Conservation (phyloP, 768 basidiomycete species). For the Amanita exitialis region DNA sequence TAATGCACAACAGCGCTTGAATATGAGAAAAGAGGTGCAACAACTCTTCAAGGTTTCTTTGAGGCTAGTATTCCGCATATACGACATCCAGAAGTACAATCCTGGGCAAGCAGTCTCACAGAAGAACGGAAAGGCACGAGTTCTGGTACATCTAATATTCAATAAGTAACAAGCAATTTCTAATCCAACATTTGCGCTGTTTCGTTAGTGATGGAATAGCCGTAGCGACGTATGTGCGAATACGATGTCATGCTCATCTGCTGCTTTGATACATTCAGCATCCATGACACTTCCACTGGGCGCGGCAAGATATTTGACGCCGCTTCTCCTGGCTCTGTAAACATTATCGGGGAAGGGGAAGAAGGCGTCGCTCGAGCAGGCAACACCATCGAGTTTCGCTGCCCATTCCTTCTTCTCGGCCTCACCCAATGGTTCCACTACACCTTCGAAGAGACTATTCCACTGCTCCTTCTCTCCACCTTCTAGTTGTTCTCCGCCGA, state of each 20-base stretch:
- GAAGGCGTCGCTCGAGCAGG: conserved; percentile 96
- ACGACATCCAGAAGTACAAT: conserved; percentile 59
- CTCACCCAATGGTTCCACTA: conserved; percentile 53
- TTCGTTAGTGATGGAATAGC: conserved; percentile 76
- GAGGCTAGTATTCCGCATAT: conserved; percentile 70
- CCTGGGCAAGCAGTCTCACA: conserved; percentile 55
- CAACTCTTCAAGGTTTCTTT: conserved; percentile 64
- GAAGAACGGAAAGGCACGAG: conserved; percentile 29
- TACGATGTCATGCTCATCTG: conserved; percentile 86
- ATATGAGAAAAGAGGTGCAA: conserved; percentile 46
- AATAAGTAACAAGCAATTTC: too few relatives aligned
- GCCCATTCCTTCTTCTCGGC: conserved; percentile 73
- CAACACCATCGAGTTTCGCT: conserved; percentile 67
- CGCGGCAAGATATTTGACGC: conserved; percentile 86
- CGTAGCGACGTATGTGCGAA: conserved; percentile 85
- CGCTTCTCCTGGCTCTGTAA: conserved; percentile 84
- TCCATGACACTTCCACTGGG: conserved; percentile 97
- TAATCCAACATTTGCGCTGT: too few relatives aligned
- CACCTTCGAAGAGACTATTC: conserved; percentile 76
- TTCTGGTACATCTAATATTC: background rate
- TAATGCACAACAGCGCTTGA: conserved; percentile 42
- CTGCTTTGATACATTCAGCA: conserved; percentile 89
- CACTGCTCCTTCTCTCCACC: conserved; percentile 86
- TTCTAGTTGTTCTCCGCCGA: conserved; percentile 73
- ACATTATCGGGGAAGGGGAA: conserved; percentile 99